Percentiles rank a stretch among this genome's conserved stretches.
Conservation (phyloP, 352 stramenopile species). For the Pythium phragmitis region DNA sequence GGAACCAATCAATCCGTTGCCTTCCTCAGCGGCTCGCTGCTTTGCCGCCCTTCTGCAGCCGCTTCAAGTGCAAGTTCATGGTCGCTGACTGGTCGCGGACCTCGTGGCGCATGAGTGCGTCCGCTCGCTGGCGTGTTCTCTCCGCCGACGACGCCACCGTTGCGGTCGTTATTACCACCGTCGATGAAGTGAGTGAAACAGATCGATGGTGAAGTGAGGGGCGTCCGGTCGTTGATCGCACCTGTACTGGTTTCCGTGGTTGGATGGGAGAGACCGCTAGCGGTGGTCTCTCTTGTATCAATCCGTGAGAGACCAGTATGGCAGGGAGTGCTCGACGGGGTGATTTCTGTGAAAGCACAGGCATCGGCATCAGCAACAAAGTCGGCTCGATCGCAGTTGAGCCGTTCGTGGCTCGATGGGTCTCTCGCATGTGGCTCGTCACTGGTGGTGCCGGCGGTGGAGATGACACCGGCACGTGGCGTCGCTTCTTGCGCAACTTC, state of each 20-base stretch:
- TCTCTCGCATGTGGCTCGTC: background rate
- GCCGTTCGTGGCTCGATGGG: background rate
- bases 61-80: constrained; percentile 20
- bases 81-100: constrained; percentile 1
- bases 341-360: background rate
- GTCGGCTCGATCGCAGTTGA: background rate
- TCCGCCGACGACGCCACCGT: constrained; percentile 7
- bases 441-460: background rate
- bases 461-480: background rate
- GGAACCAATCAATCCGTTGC: no score
- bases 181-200: background rate
- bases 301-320: background rate
- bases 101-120: constrained; percentile 7
- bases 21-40: constrained; percentile 11
- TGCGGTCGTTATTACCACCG: background rate
- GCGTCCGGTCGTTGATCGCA: background rate
- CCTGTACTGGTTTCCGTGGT: background rate
- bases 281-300: background rate
- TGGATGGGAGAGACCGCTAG: background rate
- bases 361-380: constrained; percentile 3
- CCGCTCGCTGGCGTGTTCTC: constrained; percentile 20
- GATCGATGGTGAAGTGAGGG: constrained; percentile 8
- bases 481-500: constrained; percentile 14
- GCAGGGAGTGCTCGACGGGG: background rate
- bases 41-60: constrained; percentile 23